These are phyloP conservation scores for Trichoderma cornu-damae DNA, from an alignment of 2,329 filamentous ascomycete species.

Conservation along the genomic window DNA sequence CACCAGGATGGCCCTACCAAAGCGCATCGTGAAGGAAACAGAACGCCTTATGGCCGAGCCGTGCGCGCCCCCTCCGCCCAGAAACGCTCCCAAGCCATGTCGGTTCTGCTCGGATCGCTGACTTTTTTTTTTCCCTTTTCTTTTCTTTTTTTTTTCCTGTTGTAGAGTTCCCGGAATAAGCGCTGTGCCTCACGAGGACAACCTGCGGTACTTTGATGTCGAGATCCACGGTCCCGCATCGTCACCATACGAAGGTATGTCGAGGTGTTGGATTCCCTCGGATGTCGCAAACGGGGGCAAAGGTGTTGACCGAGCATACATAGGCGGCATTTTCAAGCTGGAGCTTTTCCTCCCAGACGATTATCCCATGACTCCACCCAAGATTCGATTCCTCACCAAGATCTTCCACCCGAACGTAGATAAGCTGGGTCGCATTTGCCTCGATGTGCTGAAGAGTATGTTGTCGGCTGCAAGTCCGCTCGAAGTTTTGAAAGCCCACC, in stretches of 20 bases:
- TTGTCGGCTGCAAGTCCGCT: constrained; percentile 2
- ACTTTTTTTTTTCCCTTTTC: too few relatives aligned
- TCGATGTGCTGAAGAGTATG: constrained; percentile 94
- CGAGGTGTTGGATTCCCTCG: neutral
- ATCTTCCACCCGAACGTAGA: constrained; percentile 99
- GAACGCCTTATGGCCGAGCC: constrained; percentile 95
- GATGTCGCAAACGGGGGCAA: neutral
- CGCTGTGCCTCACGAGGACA: constrained; percentile 92
- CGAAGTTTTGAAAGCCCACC: neutral
- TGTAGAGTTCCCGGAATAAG: constrained; percentile 89
- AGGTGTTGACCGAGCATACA: neutral
- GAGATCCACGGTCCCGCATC: constrained; percentile 88
- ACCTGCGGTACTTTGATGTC: constrained; percentile 96
- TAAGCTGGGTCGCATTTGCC: constrained; percentile 91
- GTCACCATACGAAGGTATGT: constrained; percentile 87
- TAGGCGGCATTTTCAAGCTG: constrained; percentile 87
- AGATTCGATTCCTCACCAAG: constrained; percentile 97
- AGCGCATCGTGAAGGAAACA: constrained; percentile 97
- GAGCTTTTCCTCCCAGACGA: constrained; percentile 97
- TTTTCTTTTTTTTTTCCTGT: too few relatives aligned
- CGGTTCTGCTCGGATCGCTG: constrained; percentile 15
- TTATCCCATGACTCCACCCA: constrained; percentile 98
- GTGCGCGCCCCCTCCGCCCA: constrained; percentile 51
- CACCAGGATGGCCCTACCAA: constrained; percentile 67
- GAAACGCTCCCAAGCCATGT: constrained; percentile 17